Base-by-base conservation (phyloP, 352 stramenopile species). In the Pythium scleroteichum region DNA sequence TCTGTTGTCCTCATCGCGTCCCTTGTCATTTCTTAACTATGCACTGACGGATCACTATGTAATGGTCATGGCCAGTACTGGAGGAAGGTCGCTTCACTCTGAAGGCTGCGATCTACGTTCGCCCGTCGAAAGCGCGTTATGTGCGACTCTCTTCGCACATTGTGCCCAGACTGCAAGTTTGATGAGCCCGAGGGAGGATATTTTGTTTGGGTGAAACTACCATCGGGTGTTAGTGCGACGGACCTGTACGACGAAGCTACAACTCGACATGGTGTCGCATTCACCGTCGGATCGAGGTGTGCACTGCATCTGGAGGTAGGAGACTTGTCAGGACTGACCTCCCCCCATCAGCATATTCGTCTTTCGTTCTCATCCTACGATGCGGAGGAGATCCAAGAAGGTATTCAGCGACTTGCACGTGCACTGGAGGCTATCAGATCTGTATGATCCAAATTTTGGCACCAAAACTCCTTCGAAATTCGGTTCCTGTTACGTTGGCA, bases 311-410 rank as follows among this genome's bases (percentile, higher is more conserved):
- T 20, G 13, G 22, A 7, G 1, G 51, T 14, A 8, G 44, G 42
- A 23, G 32, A 53, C 3, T 33, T 45, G 13, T 33, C 22, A 20
- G 1, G 32, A 12, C 12, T 20, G 16, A 22, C 50, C 10, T 16
- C 27, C 13, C 20, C 39, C 5, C 27, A 23, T 17, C 46, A 71
- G 27, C 58, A 68, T 49, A 69, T 66, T 19, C 80, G 87, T 27
- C 62, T 96, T 39, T 93, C 81, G 9, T 94, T 94, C 60, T 83
- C 85, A 19, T 95, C 89, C 58, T 96, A 96, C 70, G 60, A 76
- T 33, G 69, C 80, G 20, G 73, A 91, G 17, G 87, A 95, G 70
- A 83, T 96, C 56, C 50, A 45, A 16, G 64, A 82, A 50, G 87
- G 87, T 1, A 62, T 88, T 17, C 55, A 82, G 50, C 74, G 82